Percentiles rank a stretch among this genome's conserved stretches.
Conservation (phyloP, 257 asterid genomes). For the Lycium ferocissimum region DNA sequence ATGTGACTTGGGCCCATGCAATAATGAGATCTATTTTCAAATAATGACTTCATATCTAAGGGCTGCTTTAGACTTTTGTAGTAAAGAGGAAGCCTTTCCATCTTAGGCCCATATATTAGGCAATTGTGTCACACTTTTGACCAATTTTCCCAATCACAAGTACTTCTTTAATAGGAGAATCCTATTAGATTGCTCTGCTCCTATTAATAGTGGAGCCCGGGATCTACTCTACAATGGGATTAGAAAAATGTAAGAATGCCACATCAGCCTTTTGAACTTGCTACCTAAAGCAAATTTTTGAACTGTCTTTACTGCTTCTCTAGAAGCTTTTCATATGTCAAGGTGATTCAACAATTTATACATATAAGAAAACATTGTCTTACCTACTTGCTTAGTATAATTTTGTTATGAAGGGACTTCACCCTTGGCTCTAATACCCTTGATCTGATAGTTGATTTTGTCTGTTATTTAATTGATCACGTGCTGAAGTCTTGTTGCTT, state of each 20-base stretch:
- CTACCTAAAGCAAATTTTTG: background rate
- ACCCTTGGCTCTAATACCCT: background rate
- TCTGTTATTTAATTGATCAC: background rate
- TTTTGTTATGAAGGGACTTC: background rate
- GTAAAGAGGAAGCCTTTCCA: background rate
- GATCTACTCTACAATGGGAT: background rate
- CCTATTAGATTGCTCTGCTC: background rate
- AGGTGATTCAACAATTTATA: too few relatives aligned
- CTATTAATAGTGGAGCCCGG: background rate
- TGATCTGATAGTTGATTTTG: background rate
- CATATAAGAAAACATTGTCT: background rate
- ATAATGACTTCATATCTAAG: background rate
- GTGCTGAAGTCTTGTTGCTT: background rate
- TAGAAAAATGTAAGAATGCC: background rate
- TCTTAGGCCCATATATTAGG: background rate
- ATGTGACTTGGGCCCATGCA: conserved; percentile 20
- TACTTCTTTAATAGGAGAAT: background rate
- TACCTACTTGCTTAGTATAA: background rate
- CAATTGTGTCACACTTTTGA: background rate
- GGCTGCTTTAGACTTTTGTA: background rate
- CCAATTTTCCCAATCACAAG: background rate
- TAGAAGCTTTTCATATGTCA: too few relatives aligned
- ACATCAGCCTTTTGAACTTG: background rate
- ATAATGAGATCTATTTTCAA: background rate
- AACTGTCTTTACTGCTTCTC: too few relatives aligned